A percentile compares a stretch with the other conserved stretches of the same genome.
Evolutionary conservation across 2,329 filamentous ascomycete genomes (phyloP).

Genomic region (Chaetothyriales sp.): DNA sequence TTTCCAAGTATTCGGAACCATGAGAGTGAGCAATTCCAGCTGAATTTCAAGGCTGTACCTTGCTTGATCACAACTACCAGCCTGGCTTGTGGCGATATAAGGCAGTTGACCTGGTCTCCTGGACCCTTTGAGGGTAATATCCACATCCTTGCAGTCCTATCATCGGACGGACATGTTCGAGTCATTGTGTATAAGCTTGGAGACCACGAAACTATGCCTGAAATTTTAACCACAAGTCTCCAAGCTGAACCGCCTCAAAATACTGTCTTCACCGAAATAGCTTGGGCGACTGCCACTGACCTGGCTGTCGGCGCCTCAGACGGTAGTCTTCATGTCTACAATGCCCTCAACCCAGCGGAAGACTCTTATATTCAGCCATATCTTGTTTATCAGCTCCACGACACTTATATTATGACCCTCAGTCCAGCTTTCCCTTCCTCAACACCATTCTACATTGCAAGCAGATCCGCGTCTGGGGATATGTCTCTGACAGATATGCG

Average conservation of each 20-base stretch:
- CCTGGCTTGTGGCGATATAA: slow-evolving; percentile 41
- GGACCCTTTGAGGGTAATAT: slow-evolving; percentile 18
- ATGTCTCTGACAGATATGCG: slow-evolving; percentile 40
- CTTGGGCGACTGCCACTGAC: slow-evolving; percentile 42
- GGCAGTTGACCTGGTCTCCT: slow-evolving; percentile 43
- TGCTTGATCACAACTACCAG: slow-evolving; percentile 37
- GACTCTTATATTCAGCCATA: slow-evolving; percentile 8
- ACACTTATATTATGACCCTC: slow-evolving; percentile 33
- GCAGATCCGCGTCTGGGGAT: slow-evolving; percentile 40
- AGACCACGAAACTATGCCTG: background rate
- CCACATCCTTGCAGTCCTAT: slow-evolving; percentile 38
- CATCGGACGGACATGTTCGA: slow-evolving; percentile 42
- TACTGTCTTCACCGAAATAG: slow-evolving; percentile 40
- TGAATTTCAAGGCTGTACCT: slow-evolving; percentile 32
- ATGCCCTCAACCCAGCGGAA: slow-evolving; percentile 15
- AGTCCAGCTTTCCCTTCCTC: slow-evolving; percentile 37
- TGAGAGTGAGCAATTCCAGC: slow-evolving; percentile 20
- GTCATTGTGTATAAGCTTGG: slow-evolving; percentile 30
- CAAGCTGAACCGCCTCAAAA: slow-evolving; percentile 25
- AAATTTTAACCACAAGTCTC: slow-evolving; percentile 1
- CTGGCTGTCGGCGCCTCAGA: slow-evolving; percentile 42
- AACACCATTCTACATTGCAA: slow-evolving; percentile 37
- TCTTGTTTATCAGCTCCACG: slow-evolving; percentile 18
- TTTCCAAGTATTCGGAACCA: slow-evolving; percentile 27
- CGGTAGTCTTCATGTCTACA: slow-evolving; percentile 42